Percentiles rank a stretch among this genome's conserved stretches.
Evolutionary conservation across 257 asterid species (phyloP).

Genomic region (Nicotiana noctiflora): DNA sequence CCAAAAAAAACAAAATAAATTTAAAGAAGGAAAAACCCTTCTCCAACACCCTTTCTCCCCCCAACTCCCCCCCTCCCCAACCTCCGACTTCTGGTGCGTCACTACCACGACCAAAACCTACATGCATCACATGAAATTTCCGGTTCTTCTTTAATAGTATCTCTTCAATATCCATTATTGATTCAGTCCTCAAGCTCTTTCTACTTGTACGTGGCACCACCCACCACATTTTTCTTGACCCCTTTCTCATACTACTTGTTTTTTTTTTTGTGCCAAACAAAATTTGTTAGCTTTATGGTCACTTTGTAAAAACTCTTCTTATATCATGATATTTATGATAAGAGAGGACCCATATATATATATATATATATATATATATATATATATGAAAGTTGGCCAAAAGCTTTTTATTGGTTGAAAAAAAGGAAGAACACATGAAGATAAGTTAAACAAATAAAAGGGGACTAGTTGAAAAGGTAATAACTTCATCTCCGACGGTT

Average conservation of each 20-base stretch:
- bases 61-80: too few relatives aligned
- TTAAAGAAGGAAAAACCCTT: too few relatives aligned
- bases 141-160: slow-evolving; percentile 54
- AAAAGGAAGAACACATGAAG: not conserved
- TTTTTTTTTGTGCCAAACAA: not conserved
- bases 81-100: too few relatives aligned
- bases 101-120: too few relatives aligned
- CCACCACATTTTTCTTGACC: slow-evolving; percentile 41
- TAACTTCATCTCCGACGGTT: too few relatives aligned
- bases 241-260: slow-evolving; percentile 20
- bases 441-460: not conserved
- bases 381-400: not conserved
- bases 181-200: slow-evolving; percentile 33
- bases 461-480: slow-evolving; percentile 13
- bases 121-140: slow-evolving; percentile 27
- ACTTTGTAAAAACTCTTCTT: not conserved
- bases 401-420: slow-evolving; percentile 1
- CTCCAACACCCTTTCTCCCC: too few relatives aligned
- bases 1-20: too few relatives aligned
- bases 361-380: not conserved
- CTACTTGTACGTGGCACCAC: slow-evolving; percentile 24
- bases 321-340: not conserved
- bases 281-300: not conserved
- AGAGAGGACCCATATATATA: not conserved
- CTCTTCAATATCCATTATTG: slow-evolving; percentile 52